A percentile compares a stretch with the other conserved stretches of the same genome.
Evolutionary conservation across 148 eudicot genomes (phyloP).

Genomic region (Silene latifolia): DNA sequence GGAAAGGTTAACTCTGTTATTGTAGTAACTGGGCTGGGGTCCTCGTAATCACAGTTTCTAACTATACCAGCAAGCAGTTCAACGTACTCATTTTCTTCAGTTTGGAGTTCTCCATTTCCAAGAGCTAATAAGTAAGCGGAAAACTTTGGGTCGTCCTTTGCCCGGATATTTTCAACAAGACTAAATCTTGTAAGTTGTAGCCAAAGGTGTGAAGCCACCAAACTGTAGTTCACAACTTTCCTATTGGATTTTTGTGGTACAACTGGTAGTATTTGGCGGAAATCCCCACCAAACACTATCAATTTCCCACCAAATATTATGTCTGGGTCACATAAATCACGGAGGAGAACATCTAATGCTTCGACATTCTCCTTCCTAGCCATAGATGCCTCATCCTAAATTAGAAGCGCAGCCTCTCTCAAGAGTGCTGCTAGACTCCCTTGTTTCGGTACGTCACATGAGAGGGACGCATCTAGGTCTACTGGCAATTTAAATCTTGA

Average conservation of each 20-base stretch:
- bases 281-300: too few relatives aligned
- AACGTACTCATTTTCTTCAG: neutral
- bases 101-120: neutral
- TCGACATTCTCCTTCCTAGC: neutral
- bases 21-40: too few relatives aligned
- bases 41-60: too few relatives aligned
- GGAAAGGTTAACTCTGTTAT: neutral
- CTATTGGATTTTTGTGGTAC: neutral
- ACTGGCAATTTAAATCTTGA: neutral
- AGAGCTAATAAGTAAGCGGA: neutral
- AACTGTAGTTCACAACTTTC: neutral
- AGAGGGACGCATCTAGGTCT: neutral
- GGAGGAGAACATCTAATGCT: neutral
- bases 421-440: neutral
- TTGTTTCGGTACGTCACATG: conserved; percentile 8
- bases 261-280: neutral
- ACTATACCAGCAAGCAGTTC: neutral
- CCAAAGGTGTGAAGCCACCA: neutral
- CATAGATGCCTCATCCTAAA: neutral
- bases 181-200: neutral
- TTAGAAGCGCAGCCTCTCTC: neutral
- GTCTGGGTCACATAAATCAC: neutral
- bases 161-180: neutral
- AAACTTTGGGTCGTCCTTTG: neutral
- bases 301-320: too few relatives aligned